Evolutionary conservation across 495 filamentous ascomycete species (phyloP).

Genomic region (Neurospora discreta): DNA sequence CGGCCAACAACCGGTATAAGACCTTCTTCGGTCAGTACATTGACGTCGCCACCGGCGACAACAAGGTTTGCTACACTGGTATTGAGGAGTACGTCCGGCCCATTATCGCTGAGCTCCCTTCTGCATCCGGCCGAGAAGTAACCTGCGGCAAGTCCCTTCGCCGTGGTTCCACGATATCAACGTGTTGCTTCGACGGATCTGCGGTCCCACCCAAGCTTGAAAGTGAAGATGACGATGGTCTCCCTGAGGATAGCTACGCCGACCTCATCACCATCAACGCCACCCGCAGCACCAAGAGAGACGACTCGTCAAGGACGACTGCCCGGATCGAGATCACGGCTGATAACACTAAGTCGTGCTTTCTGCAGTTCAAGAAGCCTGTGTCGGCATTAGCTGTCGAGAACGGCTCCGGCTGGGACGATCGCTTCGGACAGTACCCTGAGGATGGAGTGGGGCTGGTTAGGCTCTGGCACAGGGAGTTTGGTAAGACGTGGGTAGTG

Average conservation of each 20-base stretch:
- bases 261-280: constrained; percentile 15
- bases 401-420: constrained; percentile 38
- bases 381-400: constrained; percentile 16
- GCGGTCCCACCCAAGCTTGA: constrained; percentile 44
- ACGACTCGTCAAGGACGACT: neutral
- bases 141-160: constrained; percentile 26
- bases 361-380: constrained; percentile 19
- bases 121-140: constrained; percentile 49
- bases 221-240: constrained; percentile 23
- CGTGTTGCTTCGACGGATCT: constrained; percentile 59
- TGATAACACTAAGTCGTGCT: constrained; percentile 24
- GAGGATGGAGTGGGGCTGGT: constrained; percentile 27
- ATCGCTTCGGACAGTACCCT: constrained; percentile 63
- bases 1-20: constrained; percentile 65
- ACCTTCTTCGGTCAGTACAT: constrained; percentile 76
- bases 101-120: constrained; percentile 59
- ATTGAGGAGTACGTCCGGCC: constrained; percentile 58
- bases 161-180: constrained; percentile 35
- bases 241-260: constrained; percentile 8
- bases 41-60: constrained; percentile 61
- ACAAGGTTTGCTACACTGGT: constrained; percentile 58
- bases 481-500: constrained; percentile 65
- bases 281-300: constrained; percentile 7
- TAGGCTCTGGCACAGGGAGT: constrained; percentile 49
- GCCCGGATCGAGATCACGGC: constrained; percentile 18